Percentiles rank a stretch among this genome's conserved stretches.
phyloP scores from a whole-genome alignment of 2,329 filamentous ascomycete genomes.

The Neoascochyta sp. region DNA sequence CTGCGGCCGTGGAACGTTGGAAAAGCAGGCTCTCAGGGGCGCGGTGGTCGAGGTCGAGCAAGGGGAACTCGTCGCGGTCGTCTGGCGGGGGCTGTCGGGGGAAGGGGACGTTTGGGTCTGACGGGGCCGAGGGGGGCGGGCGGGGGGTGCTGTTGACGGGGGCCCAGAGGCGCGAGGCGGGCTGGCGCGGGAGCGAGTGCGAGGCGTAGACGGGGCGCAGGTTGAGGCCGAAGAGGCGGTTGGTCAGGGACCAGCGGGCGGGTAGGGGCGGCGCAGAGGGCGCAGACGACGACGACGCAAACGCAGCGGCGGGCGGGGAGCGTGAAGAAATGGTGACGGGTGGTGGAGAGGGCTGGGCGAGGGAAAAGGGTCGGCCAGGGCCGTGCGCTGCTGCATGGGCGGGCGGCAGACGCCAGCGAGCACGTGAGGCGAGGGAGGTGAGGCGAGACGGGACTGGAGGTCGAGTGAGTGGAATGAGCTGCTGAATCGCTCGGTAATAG shows the following conservation, averaged over 20 bases:
- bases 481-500: too few species aligned
- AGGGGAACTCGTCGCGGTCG: conserved; percentile 51
- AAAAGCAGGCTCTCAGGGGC: conserved; percentile 35
- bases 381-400: conserved; percentile 13
- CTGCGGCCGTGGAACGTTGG: conserved; percentile 41
- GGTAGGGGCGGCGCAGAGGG: conserved; percentile 23
- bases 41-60: conserved; percentile 56
- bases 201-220: conserved; percentile 22
- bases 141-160: conserved; percentile 60
- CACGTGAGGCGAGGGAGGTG: too few species aligned
- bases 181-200: conserved; percentile 29
- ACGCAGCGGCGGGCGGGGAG: conserved; percentile 21
- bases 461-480: too few species aligned
- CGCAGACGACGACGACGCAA: conserved; percentile 8
- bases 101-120: conserved; percentile 45
- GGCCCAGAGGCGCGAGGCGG: conserved; percentile 56
- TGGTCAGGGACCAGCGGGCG: conserved; percentile 42
- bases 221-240: conserved; percentile 41
- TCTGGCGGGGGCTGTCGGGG: conserved; percentile 30
- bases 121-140: conserved; percentile 17
- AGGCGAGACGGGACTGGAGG: too few species aligned
- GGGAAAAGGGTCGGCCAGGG: conserved; percentile 5
- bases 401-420: conserved; percentile 6
- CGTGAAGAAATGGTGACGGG: conserved; percentile 26
- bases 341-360: conserved; percentile 6